phyloP scores from a whole-genome alignment of 768 basidiomycete species.

The Fistulinella prunicolor region DNA sequence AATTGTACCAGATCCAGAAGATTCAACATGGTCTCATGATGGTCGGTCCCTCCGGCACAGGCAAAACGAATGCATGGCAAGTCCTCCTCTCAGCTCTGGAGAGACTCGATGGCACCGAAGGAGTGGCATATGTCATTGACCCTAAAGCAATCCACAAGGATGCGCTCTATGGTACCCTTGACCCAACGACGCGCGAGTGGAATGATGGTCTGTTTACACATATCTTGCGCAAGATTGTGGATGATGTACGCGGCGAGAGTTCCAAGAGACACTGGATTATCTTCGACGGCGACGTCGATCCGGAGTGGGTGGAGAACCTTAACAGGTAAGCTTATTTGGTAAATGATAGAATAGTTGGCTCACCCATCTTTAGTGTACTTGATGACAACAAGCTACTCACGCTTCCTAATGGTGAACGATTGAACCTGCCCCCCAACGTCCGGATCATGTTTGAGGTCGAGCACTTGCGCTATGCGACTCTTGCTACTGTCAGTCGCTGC shows the following conservation, averaged over 20 bases:
- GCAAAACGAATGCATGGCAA: slow-evolving; percentile 97
- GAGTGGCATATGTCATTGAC: slow-evolving; percentile 94
- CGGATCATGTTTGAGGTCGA: slow-evolving; percentile 99
- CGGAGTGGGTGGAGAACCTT: slow-evolving; percentile 99
- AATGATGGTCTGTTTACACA: slow-evolving; percentile 99
- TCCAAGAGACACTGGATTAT: slow-evolving; percentile 98
- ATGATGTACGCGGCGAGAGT: slow-evolving; percentile 97
- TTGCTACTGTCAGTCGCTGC: slow-evolving; percentile 98
- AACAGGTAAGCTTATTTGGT: slow-evolving; percentile 68
- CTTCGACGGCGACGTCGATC: slow-evolving; percentile 99
- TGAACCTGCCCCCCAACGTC: slow-evolving; percentile 94
- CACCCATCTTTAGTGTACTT: slow-evolving; percentile 64
- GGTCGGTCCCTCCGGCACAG: slow-evolving; percentile 96
- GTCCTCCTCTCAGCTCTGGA: slow-evolving; percentile 89
- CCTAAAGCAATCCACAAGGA: slow-evolving; percentile 99
- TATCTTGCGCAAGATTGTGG: slow-evolving; percentile 95
- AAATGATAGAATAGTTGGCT: not conserved
- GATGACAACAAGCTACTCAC: slow-evolving; percentile 99
- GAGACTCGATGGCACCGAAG: slow-evolving; percentile 87
- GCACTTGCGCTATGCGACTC: slow-evolving; percentile 93
- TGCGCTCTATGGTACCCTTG: slow-evolving; percentile 93
- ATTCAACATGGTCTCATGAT: slow-evolving; percentile 99
- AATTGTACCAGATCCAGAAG: slow-evolving; percentile 98
- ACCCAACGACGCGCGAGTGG: slow-evolving; percentile 98
- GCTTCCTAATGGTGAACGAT: slow-evolving; percentile 95